Conservation (phyloP, 1,284 basidiomycete genomes). For the Phylloboletellus chloephorus region DNA sequence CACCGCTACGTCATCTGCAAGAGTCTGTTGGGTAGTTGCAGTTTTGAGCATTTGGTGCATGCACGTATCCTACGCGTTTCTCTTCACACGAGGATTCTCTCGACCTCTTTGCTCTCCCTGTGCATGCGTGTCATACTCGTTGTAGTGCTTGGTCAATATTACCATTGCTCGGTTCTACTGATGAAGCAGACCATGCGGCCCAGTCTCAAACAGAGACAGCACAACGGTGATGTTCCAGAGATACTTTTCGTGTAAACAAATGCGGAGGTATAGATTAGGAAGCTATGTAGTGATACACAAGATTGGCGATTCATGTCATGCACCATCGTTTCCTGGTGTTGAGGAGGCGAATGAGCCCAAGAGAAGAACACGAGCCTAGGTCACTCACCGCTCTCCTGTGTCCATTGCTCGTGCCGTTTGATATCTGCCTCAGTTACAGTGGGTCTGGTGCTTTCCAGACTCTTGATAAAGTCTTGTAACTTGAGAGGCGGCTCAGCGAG, state of each 20-base stretch:
- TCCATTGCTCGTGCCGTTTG: slow-evolving; percentile 88
- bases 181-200: slow-evolving; percentile 3
- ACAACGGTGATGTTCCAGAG: slow-evolving; percentile 11
- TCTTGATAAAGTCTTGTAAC: slow-evolving; percentile 82
- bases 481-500: slow-evolving; percentile 81
- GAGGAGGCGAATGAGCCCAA: background rate
- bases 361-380: background rate
- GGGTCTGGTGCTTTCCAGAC: slow-evolving; percentile 77
- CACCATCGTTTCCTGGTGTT: slow-evolving; percentile 39
- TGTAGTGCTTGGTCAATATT: slow-evolving; percentile 17
- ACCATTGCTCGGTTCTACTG: slow-evolving; percentile 9
- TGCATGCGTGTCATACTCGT: slow-evolving; percentile 18
- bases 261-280: slow-evolving; percentile 19
- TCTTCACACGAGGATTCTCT: slow-evolving; percentile 5
- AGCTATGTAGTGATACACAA: slow-evolving; percentile 1
- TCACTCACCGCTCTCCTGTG: slow-evolving; percentile 71
- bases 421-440: slow-evolving; percentile 91
- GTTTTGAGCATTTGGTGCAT: slow-evolving; percentile 3
- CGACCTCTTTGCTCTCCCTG: slow-evolving; percentile 4
- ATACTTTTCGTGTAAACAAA: slow-evolving; percentile 11
- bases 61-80: slow-evolving; percentile 13
- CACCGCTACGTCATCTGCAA: background rate
- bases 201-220: background rate
- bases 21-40: slow-evolving; percentile 2
- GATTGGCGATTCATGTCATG: slow-evolving; percentile 25